Base-by-base conservation (phyloP, 2,329 filamentous ascomycete genomes). In the Septoria linicola region DNA sequence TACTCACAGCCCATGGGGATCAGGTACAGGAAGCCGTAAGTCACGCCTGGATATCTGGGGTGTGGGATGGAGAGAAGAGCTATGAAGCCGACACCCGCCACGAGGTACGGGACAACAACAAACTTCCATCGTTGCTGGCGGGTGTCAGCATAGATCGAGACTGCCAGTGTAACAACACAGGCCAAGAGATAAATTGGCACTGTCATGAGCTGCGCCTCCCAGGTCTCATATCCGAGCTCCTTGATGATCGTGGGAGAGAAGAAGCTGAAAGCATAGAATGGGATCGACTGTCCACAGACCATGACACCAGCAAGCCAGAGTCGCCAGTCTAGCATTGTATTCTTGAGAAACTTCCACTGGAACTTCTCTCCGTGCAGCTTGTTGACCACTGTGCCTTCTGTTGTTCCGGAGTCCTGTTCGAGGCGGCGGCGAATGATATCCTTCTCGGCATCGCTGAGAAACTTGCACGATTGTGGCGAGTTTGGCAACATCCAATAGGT, bases 251-350 rank as follows among this genome's bases (percentile, higher is more conserved):
- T 75, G 2, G 80, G 80, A 3, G 81, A 66, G 61, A 82, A 82
- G 8, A 78, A 81, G 56, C 73, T 76, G 63, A 82, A 81, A n/a
- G 78, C 79, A 59, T 80, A 64, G 0, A 90, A 76, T 80, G 89
- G 87, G 1, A 84, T 88, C 63, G 89, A 85, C 58, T 69, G 62
- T 7, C 23, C 61, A 62, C 59, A 59, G 44, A 65, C 63, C 58
- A 61, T 57, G 34, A 67, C 34, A 10, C 62, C 68, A 52, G 69
- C 70, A 8, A 74, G 66, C 59, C 73, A 76, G 41, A 74, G 72
- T 57, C 74, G 75, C 65, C 68, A 69, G 58, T 79, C 76, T 4
- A 46, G 49, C 8, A 56, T 13, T 3, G 54, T 21, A 36, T 47
- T 14, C 30, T 40, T 36, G 19, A 56, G 43, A 21, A 66, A 6